A percentile compares a stretch with the other conserved stretches of the same genome.
phyloP scores from a whole-genome alignment of 164 flowering plant genomes.

The Vitis riparia region DNA sequence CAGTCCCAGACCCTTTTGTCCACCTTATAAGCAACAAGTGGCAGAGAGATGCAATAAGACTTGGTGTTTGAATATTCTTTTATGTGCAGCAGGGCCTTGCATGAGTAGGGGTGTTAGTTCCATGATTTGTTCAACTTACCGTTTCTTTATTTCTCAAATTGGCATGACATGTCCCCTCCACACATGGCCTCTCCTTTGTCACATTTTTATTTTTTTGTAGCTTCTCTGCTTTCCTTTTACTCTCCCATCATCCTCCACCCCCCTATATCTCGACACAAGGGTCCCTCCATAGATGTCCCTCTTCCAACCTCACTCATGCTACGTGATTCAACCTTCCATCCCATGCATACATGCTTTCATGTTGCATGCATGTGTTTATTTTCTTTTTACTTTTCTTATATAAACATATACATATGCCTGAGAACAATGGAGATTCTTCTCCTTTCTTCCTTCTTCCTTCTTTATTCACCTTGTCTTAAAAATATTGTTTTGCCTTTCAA shows the following conservation, averaged over 20 bases:
- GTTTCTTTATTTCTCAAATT: slow-evolving; percentile 17
- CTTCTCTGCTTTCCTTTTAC: slow-evolving; percentile 7
- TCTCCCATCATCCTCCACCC: slow-evolving; percentile 24
- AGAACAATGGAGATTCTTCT: too few species aligned
- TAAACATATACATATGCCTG: not conserved
- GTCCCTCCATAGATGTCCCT: slow-evolving; percentile 12
- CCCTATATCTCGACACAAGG: slow-evolving; percentile 20
- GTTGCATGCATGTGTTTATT: not conserved
- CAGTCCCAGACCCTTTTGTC: slow-evolving; percentile 14
- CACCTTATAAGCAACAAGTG: slow-evolving; percentile 21
- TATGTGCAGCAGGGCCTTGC: not conserved
- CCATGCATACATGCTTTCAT: slow-evolving; percentile 1
- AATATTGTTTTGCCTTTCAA: too few species aligned
- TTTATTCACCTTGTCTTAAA: too few species aligned
- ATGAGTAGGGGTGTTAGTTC: slow-evolving; percentile 21
- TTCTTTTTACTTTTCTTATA: not conserved
- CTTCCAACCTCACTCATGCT: not conserved
- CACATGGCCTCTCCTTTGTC: slow-evolving; percentile 24
- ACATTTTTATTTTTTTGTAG: too few species aligned
- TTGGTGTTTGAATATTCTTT: slow-evolving; percentile 15
- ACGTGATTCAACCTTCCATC: not conserved
- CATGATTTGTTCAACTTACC: slow-evolving; percentile 25
- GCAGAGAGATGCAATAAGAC: not conserved
- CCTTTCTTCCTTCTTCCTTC: too few species aligned
- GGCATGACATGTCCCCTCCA: slow-evolving; percentile 39